Percentiles rank a stretch among this genome's conserved stretches.
Conservation (phyloP, 768 basidiomycete genomes). For the Boletus rufocinnamomeus region DNA sequence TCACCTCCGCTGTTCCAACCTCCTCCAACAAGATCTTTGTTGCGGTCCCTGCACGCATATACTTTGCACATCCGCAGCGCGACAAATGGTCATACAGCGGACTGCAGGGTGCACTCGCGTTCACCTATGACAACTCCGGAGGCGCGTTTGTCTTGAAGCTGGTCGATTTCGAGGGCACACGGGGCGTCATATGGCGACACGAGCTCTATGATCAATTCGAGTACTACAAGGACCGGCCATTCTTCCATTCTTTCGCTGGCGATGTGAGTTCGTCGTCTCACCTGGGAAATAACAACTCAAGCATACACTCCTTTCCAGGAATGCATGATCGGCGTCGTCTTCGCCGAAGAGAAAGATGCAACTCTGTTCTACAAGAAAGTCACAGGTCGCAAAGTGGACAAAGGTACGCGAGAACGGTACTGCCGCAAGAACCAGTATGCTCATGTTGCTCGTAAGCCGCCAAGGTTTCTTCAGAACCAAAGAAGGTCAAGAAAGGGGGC, state of each 20-base stretch:
- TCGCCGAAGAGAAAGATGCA: constrained; percentile 84
- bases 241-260: constrained; percentile 90
- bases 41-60: constrained; percentile 85
- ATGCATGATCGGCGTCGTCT: constrained; percentile 90
- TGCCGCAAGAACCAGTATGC: neutral
- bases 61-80: constrained; percentile 82
- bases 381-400: constrained; percentile 59
- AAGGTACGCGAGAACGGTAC: constrained; percentile 41
- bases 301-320: constrained; percentile 47
- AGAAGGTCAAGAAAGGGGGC: constrained; percentile 61
- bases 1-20: constrained; percentile 62
- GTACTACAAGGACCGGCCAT: constrained; percentile 80
- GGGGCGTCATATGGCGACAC: constrained; percentile 92
- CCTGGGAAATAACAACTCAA: neutral
- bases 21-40: constrained; percentile 71
- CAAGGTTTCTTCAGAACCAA: constrained; percentile 54
- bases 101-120: constrained; percentile 80
- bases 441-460: constrained; percentile 32
- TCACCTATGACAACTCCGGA: constrained; percentile 61
- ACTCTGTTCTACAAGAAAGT: constrained; percentile 86
- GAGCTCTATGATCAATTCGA: constrained; percentile 84
- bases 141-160: constrained; percentile 68
- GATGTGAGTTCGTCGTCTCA: constrained; percentile 67
- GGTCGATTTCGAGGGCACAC: constrained; percentile 80
- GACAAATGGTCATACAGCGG: constrained; percentile 85